Conservation (phyloP, 495 filamentous ascomycete species). For the Xylaria palmicola region DNA sequence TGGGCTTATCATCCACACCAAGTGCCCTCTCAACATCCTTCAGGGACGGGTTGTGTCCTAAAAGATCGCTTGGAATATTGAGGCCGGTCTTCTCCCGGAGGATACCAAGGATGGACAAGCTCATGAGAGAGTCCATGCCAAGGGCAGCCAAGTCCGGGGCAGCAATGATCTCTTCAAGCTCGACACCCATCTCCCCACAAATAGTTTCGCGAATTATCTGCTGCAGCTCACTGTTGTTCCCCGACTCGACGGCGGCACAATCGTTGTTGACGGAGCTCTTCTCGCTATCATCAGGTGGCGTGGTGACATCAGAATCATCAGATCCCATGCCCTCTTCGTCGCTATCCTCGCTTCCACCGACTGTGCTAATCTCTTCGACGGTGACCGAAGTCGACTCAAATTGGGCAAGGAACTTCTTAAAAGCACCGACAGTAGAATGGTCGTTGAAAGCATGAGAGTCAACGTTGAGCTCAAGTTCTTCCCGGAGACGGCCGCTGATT, state of each 20-base stretch:
- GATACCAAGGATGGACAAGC: conserved; percentile 53
- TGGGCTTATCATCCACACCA: conserved; percentile 41
- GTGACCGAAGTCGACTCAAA: conserved; percentile 37
- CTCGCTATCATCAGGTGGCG: conserved; percentile 46
- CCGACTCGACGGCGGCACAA: conserved; percentile 22
- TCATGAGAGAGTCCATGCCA: conserved; percentile 64
- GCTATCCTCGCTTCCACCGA: conserved; percentile 37
- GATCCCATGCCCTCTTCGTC: conserved; percentile 46
- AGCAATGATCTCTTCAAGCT: conserved; percentile 60
- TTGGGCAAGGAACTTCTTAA: conserved; percentile 57
- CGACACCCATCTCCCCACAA: conserved; percentile 66
- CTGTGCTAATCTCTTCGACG: conserved; percentile 31
- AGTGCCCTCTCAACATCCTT: conserved; percentile 48
- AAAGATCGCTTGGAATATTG: conserved; percentile 47
- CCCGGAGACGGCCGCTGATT: conserved; percentile 52
- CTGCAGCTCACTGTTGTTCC: conserved; percentile 44
- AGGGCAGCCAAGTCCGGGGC: conserved; percentile 50
- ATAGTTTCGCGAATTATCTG: conserved; percentile 58
- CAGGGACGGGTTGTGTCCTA: conserved; percentile 46
- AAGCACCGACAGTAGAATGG: conserved; percentile 54
- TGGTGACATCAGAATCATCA: conserved; percentile 46
- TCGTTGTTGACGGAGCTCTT: conserved; percentile 42
- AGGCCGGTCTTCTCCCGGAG: conserved; percentile 58
- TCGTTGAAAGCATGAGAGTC: conserved; percentile 54
- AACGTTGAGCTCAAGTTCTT: conserved; percentile 58